Evolutionary conservation across 495 filamentous ascomycete species (phyloP).

Genomic region (Penicillium argentinense): DNA sequence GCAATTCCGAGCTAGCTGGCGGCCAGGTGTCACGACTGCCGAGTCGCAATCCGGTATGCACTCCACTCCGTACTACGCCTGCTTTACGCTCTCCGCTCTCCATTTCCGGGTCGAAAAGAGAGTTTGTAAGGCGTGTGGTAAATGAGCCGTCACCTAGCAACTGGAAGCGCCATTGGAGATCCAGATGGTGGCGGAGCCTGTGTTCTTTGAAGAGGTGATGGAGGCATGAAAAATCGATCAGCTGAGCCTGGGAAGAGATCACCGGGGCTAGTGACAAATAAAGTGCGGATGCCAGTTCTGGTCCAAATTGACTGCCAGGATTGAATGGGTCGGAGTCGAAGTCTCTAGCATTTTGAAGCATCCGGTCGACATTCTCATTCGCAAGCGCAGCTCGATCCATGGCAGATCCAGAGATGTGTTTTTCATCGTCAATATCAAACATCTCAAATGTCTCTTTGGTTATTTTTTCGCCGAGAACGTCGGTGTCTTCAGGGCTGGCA

Average conservation of each 20-base stretch:
- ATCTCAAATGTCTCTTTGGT: constrained; percentile 33
- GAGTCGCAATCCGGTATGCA: constrained; percentile 76
- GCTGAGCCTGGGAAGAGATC: constrained; percentile 67
- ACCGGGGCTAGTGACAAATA: constrained; percentile 74
- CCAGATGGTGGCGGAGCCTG: constrained; percentile 70
- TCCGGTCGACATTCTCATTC: constrained; percentile 27
- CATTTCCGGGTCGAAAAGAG: constrained; percentile 85
- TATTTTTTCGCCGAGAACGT: constrained; percentile 5
- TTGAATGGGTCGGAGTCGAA: constrained; percentile 6
- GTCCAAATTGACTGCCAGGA: constrained; percentile 48
- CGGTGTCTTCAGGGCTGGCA: background rate
- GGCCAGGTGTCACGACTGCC: constrained; percentile 82
- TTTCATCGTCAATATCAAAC: constrained; percentile 39
- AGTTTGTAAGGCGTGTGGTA: constrained; percentile 70
- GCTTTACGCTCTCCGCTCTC: constrained; percentile 70
- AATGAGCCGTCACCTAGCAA: constrained; percentile 85
- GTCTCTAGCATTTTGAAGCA: constrained; percentile 22
- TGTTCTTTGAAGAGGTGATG: constrained; percentile 77
- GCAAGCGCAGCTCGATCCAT: constrained; percentile 25
- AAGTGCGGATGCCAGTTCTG: constrained; percentile 69
- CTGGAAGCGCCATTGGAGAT: constrained; percentile 75
- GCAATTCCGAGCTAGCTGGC: constrained; percentile 87
- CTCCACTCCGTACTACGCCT: constrained; percentile 66
- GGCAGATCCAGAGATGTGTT: constrained; percentile 23
- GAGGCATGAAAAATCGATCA: constrained; percentile 76